Base-by-base conservation (phyloP, 176 grass and related monocot genomes). In the Raddia distichophylla region DNA sequence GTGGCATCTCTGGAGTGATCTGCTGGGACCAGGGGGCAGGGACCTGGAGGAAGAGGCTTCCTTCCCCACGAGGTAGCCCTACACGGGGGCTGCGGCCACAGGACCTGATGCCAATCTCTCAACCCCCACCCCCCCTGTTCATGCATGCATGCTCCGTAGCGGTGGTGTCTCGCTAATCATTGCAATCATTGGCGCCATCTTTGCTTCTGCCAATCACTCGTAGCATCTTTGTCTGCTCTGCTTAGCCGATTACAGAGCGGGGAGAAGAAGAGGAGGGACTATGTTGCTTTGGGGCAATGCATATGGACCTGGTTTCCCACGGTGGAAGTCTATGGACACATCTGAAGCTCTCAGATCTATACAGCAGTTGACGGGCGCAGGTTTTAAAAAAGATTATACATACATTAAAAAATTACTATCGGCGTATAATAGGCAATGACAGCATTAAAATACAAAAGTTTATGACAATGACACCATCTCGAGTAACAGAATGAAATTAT, bases 161-260 rank as follows among this genome's bases (percentile, higher is more conserved):
- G 34, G 3, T 40, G 37, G 43, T 13, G 14, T 49, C 51, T 4
- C 19, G 60, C 74, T 90, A 82, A 90, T 90, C 67, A 86, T 90
- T 83, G 88, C 83, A 86, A 90, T 86, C 88, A 90, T 79, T 82
- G 62, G 19, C 83, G 60, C 60, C 79, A 79, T 79, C 68, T 86
- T 77, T 73, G 78, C 66, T 45, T 27, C 47, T 83, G 64, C 74
- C 67, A 10, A 53, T 47, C 4, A 16, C n/a, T 56, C 27, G 42
- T 58, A 40, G 37, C 37, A 27, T 56, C 22, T 16, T 33, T 76
- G 17, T 49, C 27, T 51, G 0, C 48, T 53, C 46, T 60, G 40
- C 22, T 60, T 46, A 15, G 10, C 13, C 50, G 37, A 5, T 40
- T 2, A 40, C 37, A 40, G 3, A 40, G 37, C 37, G 37, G 37